Base-by-base conservation (phyloP, 306 rosid genomes). In the Corylus heterophylla region DNA sequence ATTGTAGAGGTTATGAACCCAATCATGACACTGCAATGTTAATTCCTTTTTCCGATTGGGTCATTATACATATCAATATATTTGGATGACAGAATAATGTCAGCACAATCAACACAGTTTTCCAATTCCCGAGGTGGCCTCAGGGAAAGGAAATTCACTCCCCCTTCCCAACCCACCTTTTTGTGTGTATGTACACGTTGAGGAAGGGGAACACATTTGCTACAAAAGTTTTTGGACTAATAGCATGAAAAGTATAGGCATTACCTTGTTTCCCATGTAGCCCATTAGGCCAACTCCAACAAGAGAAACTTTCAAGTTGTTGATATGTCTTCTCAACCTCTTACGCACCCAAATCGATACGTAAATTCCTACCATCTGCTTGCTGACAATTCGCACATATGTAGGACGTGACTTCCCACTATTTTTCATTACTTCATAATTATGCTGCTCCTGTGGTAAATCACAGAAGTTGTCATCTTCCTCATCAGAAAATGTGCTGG, bases 201-300 rank as follows among this genome's bases (percentile, higher is more conserved):
- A 35, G 71, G 48, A 64, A 35, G 18, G 16, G 71, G 48, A 35
- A 35, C 51, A 3, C 72, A 3, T 52, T 31, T 64, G 62, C 70
- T 78, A 56, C 59, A 27, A 44, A 29, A 66, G 70, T 79, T 78
- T 71, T 73, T 47, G 63, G 74, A 76, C 20, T 70, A 67, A 14
- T 25, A 75, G 69, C 54, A 77, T 56, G 74, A 73, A 76, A 48
- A 75, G 37, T 64, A 22, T 1, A 54, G 71, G 74, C 37, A 70
- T 27, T 89, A 94, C 98, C 98, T 95, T 95, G 86, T 95, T 95
- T 89, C 99, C 99, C 94, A 95, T 89, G 93, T 91, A 95, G 27
- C 99, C 99, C 99, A 95, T 92, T 44, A 93, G 88, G 76, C 99
- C 99, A 86, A 91, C 89, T 56, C 99, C 99, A 85, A 95, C 99